Evolutionary conservation across 176 grass and related monocot species (phyloP).

Genomic region (Urochloa ruziziensis): DNA sequence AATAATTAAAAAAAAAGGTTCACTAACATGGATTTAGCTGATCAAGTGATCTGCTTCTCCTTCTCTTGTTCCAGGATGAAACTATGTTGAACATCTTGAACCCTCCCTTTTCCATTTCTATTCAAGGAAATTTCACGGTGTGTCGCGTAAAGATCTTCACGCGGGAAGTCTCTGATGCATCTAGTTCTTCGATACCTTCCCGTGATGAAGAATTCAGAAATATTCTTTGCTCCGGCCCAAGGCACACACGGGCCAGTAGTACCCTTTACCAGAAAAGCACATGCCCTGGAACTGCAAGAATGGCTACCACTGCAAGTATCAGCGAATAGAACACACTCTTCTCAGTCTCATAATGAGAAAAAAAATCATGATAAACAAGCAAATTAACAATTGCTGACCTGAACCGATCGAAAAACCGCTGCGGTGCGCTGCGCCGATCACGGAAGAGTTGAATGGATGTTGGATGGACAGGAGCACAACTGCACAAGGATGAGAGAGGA

Average conservation of each 20-base stretch:
- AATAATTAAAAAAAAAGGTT: background rate
- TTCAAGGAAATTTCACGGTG: background rate
- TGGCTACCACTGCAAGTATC: conserved; percentile 45
- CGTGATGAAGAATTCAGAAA: conserved; percentile 26
- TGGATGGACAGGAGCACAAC: background rate
- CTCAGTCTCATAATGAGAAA: background rate
- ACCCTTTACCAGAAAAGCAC: conserved; percentile 29
- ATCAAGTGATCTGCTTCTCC: conserved; percentile 87
- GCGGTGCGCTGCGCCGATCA: background rate
- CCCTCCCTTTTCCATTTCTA: background rate
- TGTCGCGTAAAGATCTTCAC: background rate
- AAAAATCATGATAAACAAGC: background rate
- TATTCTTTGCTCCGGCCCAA: conserved; percentile 47
- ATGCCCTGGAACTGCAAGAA: conserved; percentile 22
- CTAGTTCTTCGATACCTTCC: conserved; percentile 37
- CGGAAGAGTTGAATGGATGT: background rate
- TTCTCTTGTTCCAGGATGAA: conserved; percentile 91
- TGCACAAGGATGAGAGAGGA: conserved; percentile 4
- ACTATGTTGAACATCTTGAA: conserved; percentile 90
- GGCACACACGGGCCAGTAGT: background rate
- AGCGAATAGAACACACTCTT: background rate
- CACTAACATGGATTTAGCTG: conserved; percentile 85
- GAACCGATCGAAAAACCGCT: background rate
- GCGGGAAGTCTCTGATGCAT: conserved; percentile 14
- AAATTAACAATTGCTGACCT: conserved; percentile 5